These are phyloP conservation scores for Rosa lucieae DNA, from an alignment of 306 rosid genomes.

Conservation along the genomic window DNA sequence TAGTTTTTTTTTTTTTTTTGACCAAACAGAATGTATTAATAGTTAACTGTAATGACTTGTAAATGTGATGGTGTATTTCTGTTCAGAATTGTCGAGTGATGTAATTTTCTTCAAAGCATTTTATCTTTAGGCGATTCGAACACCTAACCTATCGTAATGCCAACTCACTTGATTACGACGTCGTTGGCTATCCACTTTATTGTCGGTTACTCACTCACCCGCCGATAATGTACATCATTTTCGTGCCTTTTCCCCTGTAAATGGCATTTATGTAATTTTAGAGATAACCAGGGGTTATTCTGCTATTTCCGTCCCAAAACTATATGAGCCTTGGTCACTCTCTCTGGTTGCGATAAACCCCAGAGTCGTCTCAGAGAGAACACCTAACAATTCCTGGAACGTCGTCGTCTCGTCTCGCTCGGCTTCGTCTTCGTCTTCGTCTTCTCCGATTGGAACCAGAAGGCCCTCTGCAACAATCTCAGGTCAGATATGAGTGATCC, in stretches of 20 bases:
- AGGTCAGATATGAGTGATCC: constrained; percentile 61
- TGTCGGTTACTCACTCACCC: background rate
- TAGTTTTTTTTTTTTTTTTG: too few relatives aligned
- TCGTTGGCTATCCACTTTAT: background rate
- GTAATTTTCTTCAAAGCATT: background rate
- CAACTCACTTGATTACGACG: background rate
- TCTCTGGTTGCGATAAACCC: background rate
- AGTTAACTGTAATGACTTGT: background rate
- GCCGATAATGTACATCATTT: background rate
- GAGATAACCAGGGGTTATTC: background rate
- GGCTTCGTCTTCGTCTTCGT: background rate
- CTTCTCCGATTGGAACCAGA: constrained; percentile 1
- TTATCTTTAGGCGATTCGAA: background rate
- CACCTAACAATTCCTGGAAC: background rate
- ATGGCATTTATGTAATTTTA: constrained; percentile 11
- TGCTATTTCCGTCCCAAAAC: background rate
- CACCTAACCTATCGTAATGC: background rate
- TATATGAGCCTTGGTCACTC: background rate
- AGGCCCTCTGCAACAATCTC: background rate
- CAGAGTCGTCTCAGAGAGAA: background rate
- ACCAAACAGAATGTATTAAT: background rate
- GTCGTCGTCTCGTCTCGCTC: background rate
- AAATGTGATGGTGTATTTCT: background rate
- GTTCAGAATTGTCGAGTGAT: background rate
- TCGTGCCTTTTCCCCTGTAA: background rate